Conservation (phyloP, 2,329 filamentous ascomycete genomes). For the Aspergillus caelatus region DNA sequence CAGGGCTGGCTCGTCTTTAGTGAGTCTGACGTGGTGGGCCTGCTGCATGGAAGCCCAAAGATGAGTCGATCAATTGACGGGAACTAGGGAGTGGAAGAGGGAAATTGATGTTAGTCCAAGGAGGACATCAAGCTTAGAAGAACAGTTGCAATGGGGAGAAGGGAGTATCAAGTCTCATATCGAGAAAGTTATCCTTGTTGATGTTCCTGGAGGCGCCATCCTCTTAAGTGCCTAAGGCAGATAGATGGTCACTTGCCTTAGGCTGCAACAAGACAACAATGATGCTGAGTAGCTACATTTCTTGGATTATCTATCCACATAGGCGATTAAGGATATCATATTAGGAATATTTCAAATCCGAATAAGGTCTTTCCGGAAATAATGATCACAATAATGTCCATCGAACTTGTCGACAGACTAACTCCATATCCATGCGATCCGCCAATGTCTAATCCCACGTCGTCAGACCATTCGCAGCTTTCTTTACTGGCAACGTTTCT, state of each 20-base stretch:
- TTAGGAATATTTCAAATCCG: background rate
- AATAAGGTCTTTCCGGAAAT: background rate
- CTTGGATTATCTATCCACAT: background rate
- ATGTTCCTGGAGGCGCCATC: background rate
- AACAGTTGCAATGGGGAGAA: background rate
- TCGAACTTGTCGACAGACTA: background rate
- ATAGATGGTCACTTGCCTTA: background rate
- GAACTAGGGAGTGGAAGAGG: background rate
- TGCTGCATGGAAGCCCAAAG: conserved; percentile 34
- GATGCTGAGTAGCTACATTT: background rate
- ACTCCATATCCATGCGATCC: conserved; percentile 9
- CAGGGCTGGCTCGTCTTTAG: conserved; percentile 15
- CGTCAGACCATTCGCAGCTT: conserved; percentile 29
- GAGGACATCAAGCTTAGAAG: background rate
- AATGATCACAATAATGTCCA: background rate
- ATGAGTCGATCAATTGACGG: conserved; percentile 1
- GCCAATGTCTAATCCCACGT: background rate
- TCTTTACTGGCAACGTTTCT: conserved; percentile 36
- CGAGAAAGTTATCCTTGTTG: background rate
- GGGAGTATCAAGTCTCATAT: background rate
- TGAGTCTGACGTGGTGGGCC: conserved; percentile 26
- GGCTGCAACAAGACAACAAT: background rate
- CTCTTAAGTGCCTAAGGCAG: conserved; percentile 9
- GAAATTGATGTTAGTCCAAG: background rate
- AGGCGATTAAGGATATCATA: background rate